Percentiles rank a stretch among this genome's conserved stretches.
Conservation (phyloP, 768 basidiomycete species). For the Epithele typhae region DNA sequence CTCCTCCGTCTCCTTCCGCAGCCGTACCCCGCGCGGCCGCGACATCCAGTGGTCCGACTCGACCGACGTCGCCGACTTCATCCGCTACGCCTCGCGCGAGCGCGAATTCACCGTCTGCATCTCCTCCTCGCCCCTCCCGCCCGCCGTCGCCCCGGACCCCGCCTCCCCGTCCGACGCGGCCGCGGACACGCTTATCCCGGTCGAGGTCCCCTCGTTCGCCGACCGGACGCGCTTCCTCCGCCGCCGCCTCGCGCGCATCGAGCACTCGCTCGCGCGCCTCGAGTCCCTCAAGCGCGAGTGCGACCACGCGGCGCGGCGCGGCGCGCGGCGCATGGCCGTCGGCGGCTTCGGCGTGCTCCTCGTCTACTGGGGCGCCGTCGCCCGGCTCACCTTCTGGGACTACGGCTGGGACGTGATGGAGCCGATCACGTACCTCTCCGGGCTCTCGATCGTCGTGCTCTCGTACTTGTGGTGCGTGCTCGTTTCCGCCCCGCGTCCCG, state of each 20-base stretch:
- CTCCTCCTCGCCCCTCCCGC: neutral
- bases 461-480: slow-evolving; percentile 49
- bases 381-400: slow-evolving; percentile 63
- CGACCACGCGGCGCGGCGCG: slow-evolving; percentile 51
- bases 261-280: slow-evolving; percentile 43
- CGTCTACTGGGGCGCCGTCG: slow-evolving; percentile 61
- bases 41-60: slow-evolving; percentile 55
- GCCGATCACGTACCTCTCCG: slow-evolving; percentile 64
- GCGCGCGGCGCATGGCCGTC: slow-evolving; percentile 53
- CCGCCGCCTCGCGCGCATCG: slow-evolving; percentile 39
- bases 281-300: slow-evolving; percentile 51
- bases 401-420: slow-evolving; percentile 66
- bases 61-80: slow-evolving; percentile 64
- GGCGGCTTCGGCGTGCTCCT: slow-evolving; percentile 56
- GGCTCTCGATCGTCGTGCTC: slow-evolving; percentile 54
- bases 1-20: slow-evolving; percentile 40
- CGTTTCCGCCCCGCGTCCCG: neutral
- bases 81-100: slow-evolving; percentile 53
- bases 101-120: slow-evolving; percentile 50
- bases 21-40: slow-evolving; percentile 26
- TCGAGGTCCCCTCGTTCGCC: slow-evolving; percentile 59
- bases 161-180: neutral
- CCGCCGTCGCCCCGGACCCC: neutral
- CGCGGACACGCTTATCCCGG: slow-evolving; percentile 33
- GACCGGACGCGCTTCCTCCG: slow-evolving; percentile 58